Evolutionary conservation across 805 yeast genomes (phyloP), one percentile per base, ranked within the genome.

Genomic region (Myxozyma neotropica): DNA sequence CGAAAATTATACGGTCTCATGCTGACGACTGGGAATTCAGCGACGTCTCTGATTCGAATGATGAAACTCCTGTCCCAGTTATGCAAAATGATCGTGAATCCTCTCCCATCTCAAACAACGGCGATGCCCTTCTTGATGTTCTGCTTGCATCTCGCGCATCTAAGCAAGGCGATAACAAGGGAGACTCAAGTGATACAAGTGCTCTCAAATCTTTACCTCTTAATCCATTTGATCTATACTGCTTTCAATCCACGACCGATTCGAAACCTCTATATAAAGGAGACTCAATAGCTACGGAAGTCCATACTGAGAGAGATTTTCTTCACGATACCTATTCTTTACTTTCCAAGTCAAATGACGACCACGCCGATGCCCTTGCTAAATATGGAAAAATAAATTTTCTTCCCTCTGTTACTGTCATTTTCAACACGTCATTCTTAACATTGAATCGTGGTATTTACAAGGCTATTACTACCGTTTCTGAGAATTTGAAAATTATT

Each of bases 381-480:
- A 39, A 27, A 19, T 13, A 19, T 17, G 24, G 15, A 17, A 40
- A 36, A 17, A 23, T 24, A 5, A 23, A 13, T 17, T 57, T 51
- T 27, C n/a, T 23, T 5, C 55, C 55, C 4, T 17, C 45, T n/a
- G 40, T 33, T n/a, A 47, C 53, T 26, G 27, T 53, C 4, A 53
- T 58, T 13, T 48, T 58, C 42, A 52, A 58, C 39, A 54, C 62
- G 1, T 15, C 55, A 3, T 53, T 44, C 29, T 26, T 58, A 13
- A 10, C 21, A 4, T 13, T 27, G n/a, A 36, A 47, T 8, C 47
- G 62, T 6, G 31, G 1, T n/a, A 17, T 49, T 2, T 58, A 48
- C 13, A 39, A 57, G 6, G 55, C 35, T 19, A 15, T 54, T 7
- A 13, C 38, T 2, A 21, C 40, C 4, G 27, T 43, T 27, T 29